Evolutionary conservation across 305 asterid genomes (phyloP).

Genomic region (Coffea humblotiana): DNA sequence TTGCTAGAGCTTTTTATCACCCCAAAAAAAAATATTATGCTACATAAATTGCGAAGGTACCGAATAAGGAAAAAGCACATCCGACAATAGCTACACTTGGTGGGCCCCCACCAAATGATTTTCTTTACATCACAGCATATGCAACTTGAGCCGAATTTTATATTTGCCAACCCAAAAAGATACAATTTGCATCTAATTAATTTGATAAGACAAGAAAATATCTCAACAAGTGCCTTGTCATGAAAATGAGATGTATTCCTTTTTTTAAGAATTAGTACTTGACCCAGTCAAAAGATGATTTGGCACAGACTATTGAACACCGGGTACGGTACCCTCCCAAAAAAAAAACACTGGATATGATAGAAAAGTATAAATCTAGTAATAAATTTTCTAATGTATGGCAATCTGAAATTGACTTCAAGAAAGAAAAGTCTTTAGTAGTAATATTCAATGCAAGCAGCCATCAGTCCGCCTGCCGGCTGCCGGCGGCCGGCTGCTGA

Average conservation of each 20-base stretch:
- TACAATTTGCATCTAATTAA: background rate
- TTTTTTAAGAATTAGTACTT: no score
- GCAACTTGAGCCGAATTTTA: no score
- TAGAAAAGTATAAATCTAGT: background rate
- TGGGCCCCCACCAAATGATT: no score
- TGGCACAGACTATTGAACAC: no score
- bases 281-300: no score
- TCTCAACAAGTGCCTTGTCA: background rate
- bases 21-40: no score
- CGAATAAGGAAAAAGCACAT: background rate
- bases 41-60: no score
- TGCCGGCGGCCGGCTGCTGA: background rate
- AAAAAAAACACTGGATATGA: no score
- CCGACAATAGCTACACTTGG: background rate
- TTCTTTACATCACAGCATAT: background rate
- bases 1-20: no score
- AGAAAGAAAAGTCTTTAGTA: background rate
- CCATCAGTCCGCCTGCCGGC: background rate
- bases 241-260: background rate
- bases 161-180: background rate
- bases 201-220: background rate
- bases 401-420: background rate
- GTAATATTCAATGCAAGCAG: background rate
- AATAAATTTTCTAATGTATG: background rate
- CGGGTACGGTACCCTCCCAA: no score